Evolutionary conservation across 805 yeast species (phyloP).

Genomic region (Schizosaccharomyces osmophilus): DNA sequence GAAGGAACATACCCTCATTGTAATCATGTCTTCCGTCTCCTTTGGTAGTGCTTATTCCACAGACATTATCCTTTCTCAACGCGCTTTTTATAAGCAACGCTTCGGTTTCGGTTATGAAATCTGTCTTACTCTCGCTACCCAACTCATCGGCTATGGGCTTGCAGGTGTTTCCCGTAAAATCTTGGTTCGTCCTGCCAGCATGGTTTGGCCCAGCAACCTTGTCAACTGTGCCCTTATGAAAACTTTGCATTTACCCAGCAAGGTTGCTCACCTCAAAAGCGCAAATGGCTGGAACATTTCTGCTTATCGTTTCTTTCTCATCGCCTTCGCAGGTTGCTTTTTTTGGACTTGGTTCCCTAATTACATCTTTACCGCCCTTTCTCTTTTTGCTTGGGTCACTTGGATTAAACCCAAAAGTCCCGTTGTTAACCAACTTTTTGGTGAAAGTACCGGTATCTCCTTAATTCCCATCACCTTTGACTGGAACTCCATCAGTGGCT

Average conservation of each 20-base stretch:
- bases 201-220: slow-evolving; percentile 40
- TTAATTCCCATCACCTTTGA: slow-evolving; percentile 18
- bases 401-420: slow-evolving; percentile 17
- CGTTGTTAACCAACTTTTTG: slow-evolving; percentile 30
- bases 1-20: slow-evolving; percentile 38
- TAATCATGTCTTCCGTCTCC: slow-evolving; percentile 15
- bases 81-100: slow-evolving; percentile 21
- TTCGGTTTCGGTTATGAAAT: slow-evolving; percentile 27
- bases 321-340: slow-evolving; percentile 21
- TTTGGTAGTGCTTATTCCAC: slow-evolving; percentile 25
- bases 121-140: slow-evolving; percentile 28
- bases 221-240: slow-evolving; percentile 32
- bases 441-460: slow-evolving; percentile 32
- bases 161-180: slow-evolving; percentile 36
- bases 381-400: slow-evolving; percentile 35
- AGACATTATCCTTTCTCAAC: slow-evolving; percentile 27
- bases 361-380: slow-evolving; percentile 33
- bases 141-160: slow-evolving; percentile 37
- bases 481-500: slow-evolving; percentile 20
- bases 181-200: slow-evolving; percentile 32
- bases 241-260: slow-evolving; percentile 18
- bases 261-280: slow-evolving; percentile 10
- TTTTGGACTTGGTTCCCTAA: slow-evolving; percentile 47
- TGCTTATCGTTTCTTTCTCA: slow-evolving; percentile 25
- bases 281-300: slow-evolving; percentile 37